phyloP scores from a whole-genome alignment of 495 filamentous ascomycete species.

The Penicillium argentinense region DNA sequence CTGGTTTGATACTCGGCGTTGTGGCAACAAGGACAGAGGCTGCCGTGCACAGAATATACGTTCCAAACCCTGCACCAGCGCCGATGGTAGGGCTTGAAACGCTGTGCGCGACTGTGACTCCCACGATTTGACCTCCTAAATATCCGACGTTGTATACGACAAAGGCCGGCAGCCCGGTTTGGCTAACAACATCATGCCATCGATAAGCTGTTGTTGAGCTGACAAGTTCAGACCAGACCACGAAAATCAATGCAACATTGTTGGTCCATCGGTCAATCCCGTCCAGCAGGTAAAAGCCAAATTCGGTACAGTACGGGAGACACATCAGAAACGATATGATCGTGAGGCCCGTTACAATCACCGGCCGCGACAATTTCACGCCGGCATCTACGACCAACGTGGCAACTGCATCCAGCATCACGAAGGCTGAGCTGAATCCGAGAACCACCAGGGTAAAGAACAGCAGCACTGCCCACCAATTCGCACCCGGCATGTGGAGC shows the following conservation, averaged over 20 bases:
- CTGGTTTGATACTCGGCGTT: slow-evolving; percentile 19
- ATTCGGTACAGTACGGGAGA: slow-evolving; percentile 26
- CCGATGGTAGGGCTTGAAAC: slow-evolving; percentile 23
- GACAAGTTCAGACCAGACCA: slow-evolving; percentile 27
- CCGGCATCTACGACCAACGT: slow-evolving; percentile 23
- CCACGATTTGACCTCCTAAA: slow-evolving; percentile 34
- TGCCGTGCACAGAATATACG: slow-evolving; percentile 17
- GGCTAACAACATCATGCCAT: slow-evolving; percentile 29
- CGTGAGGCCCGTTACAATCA: slow-evolving; percentile 23
- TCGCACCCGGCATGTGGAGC: slow-evolving; percentile 38
- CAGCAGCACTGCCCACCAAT: slow-evolving; percentile 38
- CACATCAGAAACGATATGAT: slow-evolving; percentile 28
- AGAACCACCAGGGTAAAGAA: slow-evolving; percentile 37
- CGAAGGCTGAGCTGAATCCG: slow-evolving; percentile 26
- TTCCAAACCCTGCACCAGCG: slow-evolving; percentile 30
- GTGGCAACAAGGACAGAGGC: slow-evolving; percentile 17
- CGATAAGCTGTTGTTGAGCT: slow-evolving; percentile 27
- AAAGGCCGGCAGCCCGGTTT: slow-evolving; percentile 31
- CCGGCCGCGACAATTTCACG: slow-evolving; percentile 19
- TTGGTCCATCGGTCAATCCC: slow-evolving; percentile 30
- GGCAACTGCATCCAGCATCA: slow-evolving; percentile 27
- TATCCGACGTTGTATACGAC: slow-evolving; percentile 35
- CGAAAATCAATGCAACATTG: slow-evolving; percentile 27
- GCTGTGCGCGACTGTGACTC: slow-evolving; percentile 31
- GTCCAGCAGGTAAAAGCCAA: slow-evolving; percentile 26